Base-by-base conservation (phyloP, 2,329 filamentous ascomycete genomes). In the Fusarium floridanum region DNA sequence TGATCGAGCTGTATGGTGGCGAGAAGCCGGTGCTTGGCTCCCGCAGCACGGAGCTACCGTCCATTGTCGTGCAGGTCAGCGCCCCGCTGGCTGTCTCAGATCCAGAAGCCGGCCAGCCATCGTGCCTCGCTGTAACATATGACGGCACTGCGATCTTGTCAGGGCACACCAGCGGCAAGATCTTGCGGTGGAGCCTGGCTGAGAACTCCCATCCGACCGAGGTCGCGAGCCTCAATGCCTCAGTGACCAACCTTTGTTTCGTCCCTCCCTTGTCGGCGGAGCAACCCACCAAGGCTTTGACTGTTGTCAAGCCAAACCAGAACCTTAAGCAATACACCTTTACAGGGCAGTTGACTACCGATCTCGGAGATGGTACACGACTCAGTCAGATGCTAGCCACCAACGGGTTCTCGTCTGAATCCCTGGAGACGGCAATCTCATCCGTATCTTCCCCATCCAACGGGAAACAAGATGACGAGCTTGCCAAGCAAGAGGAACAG, bases 231-330 rank as follows among this genome's bases (percentile, higher is more conserved):
- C 88, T 97, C 67, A 95, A 95, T 64, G 93, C 94, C 5, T 91
- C 95, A 20, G 91, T 98, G 37, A 97, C 94, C 12, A 98, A 97
- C 76, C 79, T 98, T 27, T 81, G 87, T n/a, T 93, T 97, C 82
- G 85, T 94, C 32, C 88, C 91, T 11, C 91, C 94, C 85, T 69
- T 86, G 87, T 77, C 81, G 83, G 71, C 76, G 22, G 67, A 76
- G 10, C 78, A 78, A 73, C 77, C 80, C 73, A 88, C 87, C 20
- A 88, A 90, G 75, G 86, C 88, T 17, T 83, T 89, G 24, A 88
- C 88, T 1, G 88, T 98, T 27, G 88, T 96, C 70, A 98, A 98
- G 85, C 96, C 96, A n/a, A 91, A 91, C 71, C 88, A 93, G 70
- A 91, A 88, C 60, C 88, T 89, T 70, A 86, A 89, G 43, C 89